phyloP scores from a whole-genome alignment of 1,284 basidiomycete species.

The Tetrapyrgos nigripes region DNA sequence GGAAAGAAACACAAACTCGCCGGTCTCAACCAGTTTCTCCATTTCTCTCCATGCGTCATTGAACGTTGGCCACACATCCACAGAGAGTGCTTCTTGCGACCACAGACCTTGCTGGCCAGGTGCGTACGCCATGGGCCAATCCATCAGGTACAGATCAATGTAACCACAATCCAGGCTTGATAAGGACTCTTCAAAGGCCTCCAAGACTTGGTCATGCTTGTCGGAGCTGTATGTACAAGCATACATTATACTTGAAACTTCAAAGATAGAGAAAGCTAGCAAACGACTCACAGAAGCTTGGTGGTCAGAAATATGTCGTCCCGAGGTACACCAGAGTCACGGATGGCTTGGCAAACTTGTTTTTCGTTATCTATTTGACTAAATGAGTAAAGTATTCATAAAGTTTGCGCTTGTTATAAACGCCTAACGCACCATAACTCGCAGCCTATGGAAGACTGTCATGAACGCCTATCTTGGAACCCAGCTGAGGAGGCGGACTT shows the following conservation, averaged over 20 bases:
- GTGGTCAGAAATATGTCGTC: conserved; percentile 58
- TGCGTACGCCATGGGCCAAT: conserved; percentile 53
- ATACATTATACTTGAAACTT: background rate
- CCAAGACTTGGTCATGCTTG: conserved; percentile 54
- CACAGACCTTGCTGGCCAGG: conserved; percentile 19
- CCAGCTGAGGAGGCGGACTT: conserved; percentile 10
- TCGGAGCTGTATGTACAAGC: conserved; percentile 25
- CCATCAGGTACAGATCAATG: conserved; percentile 76
- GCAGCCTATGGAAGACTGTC: conserved; percentile 29
- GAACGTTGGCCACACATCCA: conserved; percentile 55
- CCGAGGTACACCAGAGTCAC: conserved; percentile 50
- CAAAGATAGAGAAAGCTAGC: background rate
- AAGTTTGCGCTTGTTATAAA: background rate
- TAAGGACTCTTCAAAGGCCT: conserved; percentile 61
- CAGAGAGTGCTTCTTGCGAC: conserved; percentile 18
- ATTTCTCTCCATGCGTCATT: conserved; percentile 60
- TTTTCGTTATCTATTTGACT: conserved; percentile 46
- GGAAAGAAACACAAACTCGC: conserved; percentile 17
- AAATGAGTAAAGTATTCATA: conserved; percentile 3
- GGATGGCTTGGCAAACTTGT: conserved; percentile 55
- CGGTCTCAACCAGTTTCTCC: conserved; percentile 53
- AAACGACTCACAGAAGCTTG: conserved; percentile 41
- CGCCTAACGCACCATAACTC: conserved; percentile 31
- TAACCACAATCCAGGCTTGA: conserved; percentile 65
- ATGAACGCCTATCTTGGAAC: background rate